Conservation (phyloP, 139 green algal species). For the Coelastrella sp. region DNA sequence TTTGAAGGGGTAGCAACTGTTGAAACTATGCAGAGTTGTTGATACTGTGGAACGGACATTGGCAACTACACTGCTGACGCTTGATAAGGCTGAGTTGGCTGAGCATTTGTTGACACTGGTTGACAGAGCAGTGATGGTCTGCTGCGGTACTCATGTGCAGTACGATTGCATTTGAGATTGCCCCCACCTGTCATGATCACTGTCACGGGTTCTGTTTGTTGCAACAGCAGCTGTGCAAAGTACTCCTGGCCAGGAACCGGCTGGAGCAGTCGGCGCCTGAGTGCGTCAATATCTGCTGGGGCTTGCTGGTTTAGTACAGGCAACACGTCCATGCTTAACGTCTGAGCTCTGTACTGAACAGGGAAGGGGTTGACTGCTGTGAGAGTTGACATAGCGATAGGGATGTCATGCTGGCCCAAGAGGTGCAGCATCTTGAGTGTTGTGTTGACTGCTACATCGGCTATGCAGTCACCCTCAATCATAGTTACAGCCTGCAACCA, state of each 20-base stretch:
- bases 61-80: no score
- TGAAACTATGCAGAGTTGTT: no score
- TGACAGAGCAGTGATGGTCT: no score
- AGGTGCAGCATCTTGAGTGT: slow-evolving; percentile 48
- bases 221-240: slow-evolving; percentile 39
- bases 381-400: slow-evolving; percentile 31
- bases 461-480: slow-evolving; percentile 45
- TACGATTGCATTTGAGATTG: neutral
- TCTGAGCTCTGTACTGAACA: slow-evolving; percentile 15
- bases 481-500: slow-evolving; percentile 44
- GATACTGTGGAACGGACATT: no score
- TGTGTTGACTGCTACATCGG: slow-evolving; percentile 43
- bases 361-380: slow-evolving; percentile 42
- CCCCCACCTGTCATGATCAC: slow-evolving; percentile 34
- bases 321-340: slow-evolving; percentile 33
- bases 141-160: no score
- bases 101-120: no score
- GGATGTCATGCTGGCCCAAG: slow-evolving; percentile 5
- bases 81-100: no score
- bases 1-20: no score
- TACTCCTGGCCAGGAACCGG: slow-evolving; percentile 24
- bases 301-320: slow-evolving; percentile 42
- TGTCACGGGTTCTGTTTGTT: neutral
- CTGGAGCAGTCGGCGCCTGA: neutral
- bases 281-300: neutral